Base-by-base conservation (phyloP, 2,329 filamentous ascomycete genomes). In the Trichoderma brevicompactum region DNA sequence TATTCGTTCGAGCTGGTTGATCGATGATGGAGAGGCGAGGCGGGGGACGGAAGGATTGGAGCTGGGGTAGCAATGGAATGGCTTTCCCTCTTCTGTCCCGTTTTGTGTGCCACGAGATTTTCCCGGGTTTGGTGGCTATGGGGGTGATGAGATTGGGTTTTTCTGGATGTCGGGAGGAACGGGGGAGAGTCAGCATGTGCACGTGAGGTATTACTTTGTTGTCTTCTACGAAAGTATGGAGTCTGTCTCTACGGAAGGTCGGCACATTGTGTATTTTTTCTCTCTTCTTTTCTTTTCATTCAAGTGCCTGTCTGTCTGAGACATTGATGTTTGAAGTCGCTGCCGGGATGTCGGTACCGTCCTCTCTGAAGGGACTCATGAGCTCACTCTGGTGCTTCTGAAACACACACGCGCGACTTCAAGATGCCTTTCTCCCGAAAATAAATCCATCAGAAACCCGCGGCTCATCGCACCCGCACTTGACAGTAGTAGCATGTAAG, bases 201-300 rank as follows among this genome's bases (percentile, higher is more conserved):
- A 63, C 60, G 49, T 54, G 60, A 54, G 49, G 49, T 36, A 50
- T 62, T 62, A 53, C 59, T 46, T 46, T 63, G 40, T 28, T 28
- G 36, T 32, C 8, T 1, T 36, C n/a, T 4, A 17, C 17, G 5
- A 41, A 32, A 32, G 10, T 34, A 13, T n/a, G 38, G 58, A 48
- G 48, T 41, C 36, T 36, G 59, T 23, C 12, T 60, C 28, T 63
- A 6, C 40, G 56, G 40, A 46, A 54, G 60, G 41, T 63, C 49
- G 41, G 60, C 15, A 44, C 41, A 5, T n/a, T 7, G 15, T 43
- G 0, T 7, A 9, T 40, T 15, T 23, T 49, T n/a, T 10, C 13
- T 53, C 17, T 19, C 7, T 23, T 19, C 13, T 17, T 17, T 53
- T 50, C 56, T 23, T 50, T 36, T 32, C 19, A 17, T 48, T 32